Evolutionary conservation across 2,329 filamentous ascomycete species (phyloP).

Genomic region (Neopestalotiopsis clavispora): DNA sequence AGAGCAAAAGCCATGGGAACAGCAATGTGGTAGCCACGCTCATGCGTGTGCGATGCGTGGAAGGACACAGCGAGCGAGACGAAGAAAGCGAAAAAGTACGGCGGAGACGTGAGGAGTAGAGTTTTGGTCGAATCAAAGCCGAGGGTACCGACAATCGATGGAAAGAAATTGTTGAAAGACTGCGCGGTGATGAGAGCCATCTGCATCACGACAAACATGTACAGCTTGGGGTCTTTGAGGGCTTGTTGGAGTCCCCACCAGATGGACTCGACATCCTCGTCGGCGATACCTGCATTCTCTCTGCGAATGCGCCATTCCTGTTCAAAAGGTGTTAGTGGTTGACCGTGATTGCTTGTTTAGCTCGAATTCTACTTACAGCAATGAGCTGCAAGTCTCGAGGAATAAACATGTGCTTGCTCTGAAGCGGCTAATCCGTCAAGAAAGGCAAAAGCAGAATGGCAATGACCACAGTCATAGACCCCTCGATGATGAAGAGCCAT

Average conservation of each 20-base stretch:
- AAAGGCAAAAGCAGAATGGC: slow-evolving; percentile 30
- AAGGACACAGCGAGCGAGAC: slow-evolving; percentile 26
- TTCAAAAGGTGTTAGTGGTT: not conserved
- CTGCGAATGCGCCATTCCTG: slow-evolving; percentile 33
- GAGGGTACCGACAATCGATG: slow-evolving; percentile 24
- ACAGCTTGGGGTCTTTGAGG: slow-evolving; percentile 29
- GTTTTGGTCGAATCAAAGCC: slow-evolving; percentile 27
- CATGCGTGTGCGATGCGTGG: slow-evolving; percentile 27
- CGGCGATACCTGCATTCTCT: slow-evolving; percentile 30
- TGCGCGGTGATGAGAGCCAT: slow-evolving; percentile 28
- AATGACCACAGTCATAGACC: slow-evolving; percentile 39
- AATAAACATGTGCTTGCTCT: slow-evolving; percentile 23
- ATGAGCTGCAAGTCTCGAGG: slow-evolving; percentile 23
- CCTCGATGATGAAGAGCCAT: slow-evolving; percentile 45
- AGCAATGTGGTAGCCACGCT: slow-evolving; percentile 29
- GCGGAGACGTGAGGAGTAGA: slow-evolving; percentile 27
- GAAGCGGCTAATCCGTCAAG: slow-evolving; percentile 24
- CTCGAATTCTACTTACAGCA: slow-evolving; percentile 22
- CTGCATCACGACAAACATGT: slow-evolving; percentile 30
- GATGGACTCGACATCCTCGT: slow-evolving; percentile 29
- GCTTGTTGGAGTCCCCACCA: slow-evolving; percentile 25
- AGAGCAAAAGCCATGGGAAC: slow-evolving; percentile 26
- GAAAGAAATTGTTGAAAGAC: slow-evolving; percentile 28
- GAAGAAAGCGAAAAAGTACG: slow-evolving; percentile 25
- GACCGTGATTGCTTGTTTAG: not conserved